Conservation (phyloP, 2,329 filamentous ascomycete genomes). For the Phialemonium atrogriseum region DNA sequence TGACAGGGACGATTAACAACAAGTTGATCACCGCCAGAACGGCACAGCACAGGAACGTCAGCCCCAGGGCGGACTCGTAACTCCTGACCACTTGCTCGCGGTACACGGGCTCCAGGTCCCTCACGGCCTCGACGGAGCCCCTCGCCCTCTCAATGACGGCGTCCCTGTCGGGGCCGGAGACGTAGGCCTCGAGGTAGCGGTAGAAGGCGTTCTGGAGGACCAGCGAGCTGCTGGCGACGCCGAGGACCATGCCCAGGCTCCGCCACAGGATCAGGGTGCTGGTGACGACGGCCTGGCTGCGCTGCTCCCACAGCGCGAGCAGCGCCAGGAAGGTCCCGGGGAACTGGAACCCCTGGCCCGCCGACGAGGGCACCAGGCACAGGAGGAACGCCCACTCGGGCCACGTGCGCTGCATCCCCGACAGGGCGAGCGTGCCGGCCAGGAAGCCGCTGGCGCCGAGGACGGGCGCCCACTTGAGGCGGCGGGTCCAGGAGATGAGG, state of each 20-base stretch:
- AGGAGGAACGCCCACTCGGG: not conserved
- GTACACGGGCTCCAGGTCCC: slow-evolving; percentile 33
- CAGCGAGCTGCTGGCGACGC: slow-evolving; percentile 63
- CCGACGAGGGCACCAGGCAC: not conserved
- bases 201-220: slow-evolving; percentile 65
- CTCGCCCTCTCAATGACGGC: slow-evolving; percentile 44
- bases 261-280: slow-evolving; percentile 65
- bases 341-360: slow-evolving; percentile 50
- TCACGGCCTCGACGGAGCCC: slow-evolving; percentile 45
- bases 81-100: slow-evolving; percentile 45
- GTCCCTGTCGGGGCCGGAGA: slow-evolving; percentile 50
- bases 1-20: slow-evolving; percentile 40
- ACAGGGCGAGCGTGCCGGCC: not conserved
- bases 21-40: slow-evolving; percentile 39
- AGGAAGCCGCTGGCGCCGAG: not conserved
- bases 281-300: slow-evolving; percentile 60
- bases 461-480: not conserved
- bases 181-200: slow-evolving; percentile 47
- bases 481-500: slow-evolving; percentile 48
- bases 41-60: slow-evolving; percentile 36
- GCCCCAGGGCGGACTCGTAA: slow-evolving; percentile 42
- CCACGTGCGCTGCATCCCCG: not conserved
- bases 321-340: slow-evolving; percentile 56
- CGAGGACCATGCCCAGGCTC: slow-evolving; percentile 61
- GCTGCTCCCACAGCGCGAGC: slow-evolving; percentile 49